Evolutionary conservation across 768 basidiomycete genomes (phyloP), one percentile per base, ranked within the genome.

Genomic region (Tricholomella constricta): DNA sequence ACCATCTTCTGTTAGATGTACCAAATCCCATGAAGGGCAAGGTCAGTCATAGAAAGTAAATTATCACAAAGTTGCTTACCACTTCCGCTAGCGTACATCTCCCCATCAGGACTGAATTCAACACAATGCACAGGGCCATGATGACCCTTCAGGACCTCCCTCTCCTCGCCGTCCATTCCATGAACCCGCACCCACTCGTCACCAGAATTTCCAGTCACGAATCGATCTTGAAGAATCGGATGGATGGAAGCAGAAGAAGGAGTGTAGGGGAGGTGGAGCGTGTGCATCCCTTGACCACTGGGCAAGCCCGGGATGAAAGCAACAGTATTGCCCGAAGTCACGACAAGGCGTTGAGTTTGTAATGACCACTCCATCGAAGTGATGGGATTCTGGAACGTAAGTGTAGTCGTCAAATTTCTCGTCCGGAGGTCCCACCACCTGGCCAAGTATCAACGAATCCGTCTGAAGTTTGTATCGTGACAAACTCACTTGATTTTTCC

Each of bases 161-260:
- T 73, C 73, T 99, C 95, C 68, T 88, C 86, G 2, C 96, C 97
- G 27, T 89, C 83, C 65, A 95, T 85, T 14, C 88, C 89, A 67
- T 98, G 94, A 26, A 98, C 84, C 31, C 96, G 81, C 40, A 99
- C 94, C 97, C 97, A 98, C 62, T 98, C 94, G 69, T 99, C 97
- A 12, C 80, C 82, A 45, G 81, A 78, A 60, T 86, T 91, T 35
- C 97, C 97, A 0, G 93, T 94, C 51, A 98, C 89, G 71, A 98
- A 98, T 45, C 92, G 83, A 66, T 96, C 90, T 64, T 91, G 85
- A 40, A 82, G 73, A 57, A 88, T 81, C 2, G 97, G 97, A 66
- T 98, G 96, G 43, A 99, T 85, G 1, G 96, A 96, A 32, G 94
- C 95, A 2, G 93, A 96, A 3, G 96, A 97, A 3, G 93, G 92